Evolutionary conservation across 2,329 filamentous ascomycete genomes (phyloP), one percentile per base, ranked within the genome.

Genomic region (Chaetomium globosum): DNA sequence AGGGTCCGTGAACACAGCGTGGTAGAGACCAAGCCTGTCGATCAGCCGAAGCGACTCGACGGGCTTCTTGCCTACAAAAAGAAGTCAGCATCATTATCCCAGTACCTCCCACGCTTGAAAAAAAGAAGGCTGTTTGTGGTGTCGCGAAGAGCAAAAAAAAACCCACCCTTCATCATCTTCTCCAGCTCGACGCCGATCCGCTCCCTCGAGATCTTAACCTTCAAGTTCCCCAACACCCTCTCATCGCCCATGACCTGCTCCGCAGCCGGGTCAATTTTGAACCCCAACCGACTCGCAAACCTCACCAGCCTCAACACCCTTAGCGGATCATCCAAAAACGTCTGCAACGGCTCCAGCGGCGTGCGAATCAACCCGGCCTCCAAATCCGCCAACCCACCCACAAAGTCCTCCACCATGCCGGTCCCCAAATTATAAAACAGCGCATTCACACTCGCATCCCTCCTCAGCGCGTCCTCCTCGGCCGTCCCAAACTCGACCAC

Each of bases 381-480:
- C 86, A 98, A 87, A 74, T 98, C 94, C 8, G 84, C 74, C 43
- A 96, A 80, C 0, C 95, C 94, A 8, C 85, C 84, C 0, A 92
- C 96, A 67, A 96, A 90, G 75, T 99, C 95, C 76, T 98, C 94
- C 43, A 98, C 85, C 65, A 83, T 73, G 39, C 86, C 84, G 0
- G 89, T 92, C 73, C 93, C 88, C 48, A 99, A 80, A 72, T 98
- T 98, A 81, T 95, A 98, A 79, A 98, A 98, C 68, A 99, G 85
- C 28, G 95, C 92, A 75, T 99, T 99, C 67, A 98, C 88, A 0
- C 93, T 97, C 26, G 94, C 93, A 80, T 99, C 94, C 56, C 94
- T 87, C 26, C 94, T 88, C 70, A 93, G 75, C 2, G 94, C 94
- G 77, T 99, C 94, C 76, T 99, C 93, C 74, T 91, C 85, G 0